Evolutionary conservation across 345 rosid genomes (phyloP), one percentile per base, ranked within the genome.

Genomic region (Camelina neglecta): DNA sequence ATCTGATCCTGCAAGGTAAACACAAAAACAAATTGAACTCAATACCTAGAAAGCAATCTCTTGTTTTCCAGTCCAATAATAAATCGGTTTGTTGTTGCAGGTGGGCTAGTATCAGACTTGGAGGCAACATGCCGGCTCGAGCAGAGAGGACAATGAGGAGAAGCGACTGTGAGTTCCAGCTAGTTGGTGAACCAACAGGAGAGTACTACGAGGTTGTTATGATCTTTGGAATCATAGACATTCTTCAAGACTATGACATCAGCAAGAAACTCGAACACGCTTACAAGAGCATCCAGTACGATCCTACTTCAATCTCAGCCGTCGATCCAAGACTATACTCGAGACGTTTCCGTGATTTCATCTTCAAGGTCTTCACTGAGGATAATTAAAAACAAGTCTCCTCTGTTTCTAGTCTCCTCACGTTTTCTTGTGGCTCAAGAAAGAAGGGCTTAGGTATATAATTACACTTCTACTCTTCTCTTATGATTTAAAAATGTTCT

Each of bases 191-290:
- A 67, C 87, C 90, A 20, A 88, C 94, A 0, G 98, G 94, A 48
- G 98, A 91, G 77, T 84, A 63, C 76, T 93, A 91, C 16, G 97
- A 91, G 42, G 93, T 93, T 12, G 75, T 90, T 12, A 88, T 93
- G 90, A 88, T 87, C 78, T 91, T 93, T 41, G 98, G 97, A 7
- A 88, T 91, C 54, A 93, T 93, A 12, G 96, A 93, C 87, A 89
- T 91, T 21, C 96, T 89, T 77, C 98, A 91, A 75, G 98, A 93
- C 75, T 93, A 91, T 51, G 98, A 93, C 68, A 93, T 91, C 33
- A 89, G 91, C 88, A 93, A 93, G 86, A 93, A 91, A 79, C 87
- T 89, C 0, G 98, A 93, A 80, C 98, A 93, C 53, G 98, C 98
- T 0, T 93, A 93, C 61, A 91, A 93, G 77, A 91, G 97, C 50